phyloP scores from a whole-genome alignment of 2,329 filamentous ascomycete genomes.

The Ophiostoma angusticollis region DNA sequence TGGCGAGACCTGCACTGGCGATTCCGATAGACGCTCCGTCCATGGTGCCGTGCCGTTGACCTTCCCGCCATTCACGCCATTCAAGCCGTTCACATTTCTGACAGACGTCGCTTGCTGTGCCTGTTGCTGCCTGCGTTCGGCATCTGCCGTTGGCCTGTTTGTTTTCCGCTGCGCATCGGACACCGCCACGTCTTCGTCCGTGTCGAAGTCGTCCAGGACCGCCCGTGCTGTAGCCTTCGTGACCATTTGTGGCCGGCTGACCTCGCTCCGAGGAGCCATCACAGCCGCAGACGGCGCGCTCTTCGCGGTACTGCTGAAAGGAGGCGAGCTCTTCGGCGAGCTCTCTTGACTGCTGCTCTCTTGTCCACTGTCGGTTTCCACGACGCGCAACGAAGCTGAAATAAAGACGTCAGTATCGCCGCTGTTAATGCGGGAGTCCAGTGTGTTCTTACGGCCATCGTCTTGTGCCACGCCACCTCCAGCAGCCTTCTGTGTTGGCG shows the following conservation, averaged over 20 bases:
- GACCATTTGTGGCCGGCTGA: conserved; percentile 42
- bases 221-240: conserved; percentile 48
- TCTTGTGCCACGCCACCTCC: conserved; percentile 6
- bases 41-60: conserved; percentile 18
- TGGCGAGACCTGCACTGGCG: conserved; percentile 52
- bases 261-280: conserved; percentile 24
- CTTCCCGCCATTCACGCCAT: conserved; percentile 27
- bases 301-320: conserved; percentile 25
- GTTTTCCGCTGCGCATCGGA: conserved; percentile 19
- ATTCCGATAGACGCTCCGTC: conserved; percentile 47
- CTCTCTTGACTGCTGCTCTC: conserved; percentile 21
- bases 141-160: conserved; percentile 14
- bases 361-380: conserved; percentile 36
- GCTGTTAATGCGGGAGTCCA: neutral
- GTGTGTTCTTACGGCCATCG: neutral
- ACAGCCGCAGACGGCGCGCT: conserved; percentile 27
- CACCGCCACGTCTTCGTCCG: conserved; percentile 28
- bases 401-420: neutral
- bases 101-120: conserved; percentile 11
- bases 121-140: conserved; percentile 4
- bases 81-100: conserved; percentile 29
- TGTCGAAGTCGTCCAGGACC: conserved; percentile 60
- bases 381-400: conserved; percentile 40
- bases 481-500: conserved; percentile 29
- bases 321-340: conserved; percentile 16